Base-by-base conservation (phyloP, 345 rosid species). In the Melaleuca quinquenervia region DNA sequence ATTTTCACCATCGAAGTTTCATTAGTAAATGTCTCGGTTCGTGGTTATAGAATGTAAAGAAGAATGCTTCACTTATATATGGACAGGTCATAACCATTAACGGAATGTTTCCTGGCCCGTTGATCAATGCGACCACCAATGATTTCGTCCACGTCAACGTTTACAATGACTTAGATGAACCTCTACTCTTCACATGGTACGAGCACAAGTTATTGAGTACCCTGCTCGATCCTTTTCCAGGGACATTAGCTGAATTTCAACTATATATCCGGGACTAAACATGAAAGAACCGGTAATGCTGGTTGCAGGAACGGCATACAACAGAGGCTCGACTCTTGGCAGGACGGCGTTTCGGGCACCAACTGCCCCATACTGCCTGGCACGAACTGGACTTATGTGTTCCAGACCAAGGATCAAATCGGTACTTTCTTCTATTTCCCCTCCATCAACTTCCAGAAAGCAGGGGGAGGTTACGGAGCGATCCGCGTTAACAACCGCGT, bases 111-210 rank as follows among this genome's bases (percentile, higher is more conserved):
- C 96, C 95, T 7, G 98, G 96, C 84, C 98, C 98, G 2, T 82
- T 92, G 50, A 87, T 94, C 88, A 92, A 88, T 80, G 92, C 93
- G 44, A 92, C 98, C 16, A 86, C 93, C 54, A 91, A 91, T 50
- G 95, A 93, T 87, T 60, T 90, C 29, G 49, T 94, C 55, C 87
- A 84, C 54, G 82, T 93, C 22, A 94, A 93, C 83, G 90, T 94
- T 48, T 89, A 87, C 87, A 94, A 94, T 89, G 90, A 88, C 50
- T 58, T 95, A 36, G 90, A 91, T 51, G 96, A 93, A 87, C 95
- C 96, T 18, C 89, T 94, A 45, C 96, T 94, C 82, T 90, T 93
- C 90, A 94, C 96, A 10, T 94, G 95, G 96, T 94, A 87, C 18
- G 22, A 32, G 76, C 3, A 8, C 76, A 22, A 32, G 78, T 8